Base-by-base conservation (phyloP, 208 protist genomes). In the Vickermania ingenoplastis region DNA sequence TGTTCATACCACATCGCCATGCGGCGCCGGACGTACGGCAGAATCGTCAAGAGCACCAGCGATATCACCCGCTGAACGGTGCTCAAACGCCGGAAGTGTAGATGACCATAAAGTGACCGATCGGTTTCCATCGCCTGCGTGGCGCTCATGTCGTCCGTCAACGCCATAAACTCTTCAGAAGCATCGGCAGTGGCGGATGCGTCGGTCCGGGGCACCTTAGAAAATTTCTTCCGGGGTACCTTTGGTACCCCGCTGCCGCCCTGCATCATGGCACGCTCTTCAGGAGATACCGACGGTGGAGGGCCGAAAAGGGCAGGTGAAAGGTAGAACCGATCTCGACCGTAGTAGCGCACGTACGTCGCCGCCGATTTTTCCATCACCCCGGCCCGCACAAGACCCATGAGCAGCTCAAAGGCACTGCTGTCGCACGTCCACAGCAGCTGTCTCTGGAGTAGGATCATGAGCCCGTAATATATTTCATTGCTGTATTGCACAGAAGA, bases 351-450 rank as follows among this genome's bases (percentile, higher is more conserved):
- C 14, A 21, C 64, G 63, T 5, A 59, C 61, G 21, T 28, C 31
- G 49, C 65, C 65, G 17, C 11, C 11, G 21, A 25, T 25, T 17
- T 17, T 7, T 26, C 50, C 23, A 26, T 13, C 1, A 86, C 27
- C 22, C 48, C 41, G 1, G 69, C 68, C 14, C 81, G 73, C 2
- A 69, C 64, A 22, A 93, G 70, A 5, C 78, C 82, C 50, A 93
- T 89, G 41, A 93, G 75, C 52, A 86, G 72, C 53, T 93, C 86
- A 1, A 75, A 66, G 62, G 90, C 87, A 13, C 80, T 83, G 2
- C 77, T 87, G 53, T 86, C 75, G 0, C 78, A 75, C 57, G 83
- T 66, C 41, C 73, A 67, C 4, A 93, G 65, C 7, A 90, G 69
- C 23, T 75, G 41, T 21, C 79, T 70, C 70, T 93, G 79, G 31